A percentile compares a stretch with the other conserved stretches of the same genome.
Conservation (phyloP, 345 rosid species). For the Citrus mangshanensis region DNA sequence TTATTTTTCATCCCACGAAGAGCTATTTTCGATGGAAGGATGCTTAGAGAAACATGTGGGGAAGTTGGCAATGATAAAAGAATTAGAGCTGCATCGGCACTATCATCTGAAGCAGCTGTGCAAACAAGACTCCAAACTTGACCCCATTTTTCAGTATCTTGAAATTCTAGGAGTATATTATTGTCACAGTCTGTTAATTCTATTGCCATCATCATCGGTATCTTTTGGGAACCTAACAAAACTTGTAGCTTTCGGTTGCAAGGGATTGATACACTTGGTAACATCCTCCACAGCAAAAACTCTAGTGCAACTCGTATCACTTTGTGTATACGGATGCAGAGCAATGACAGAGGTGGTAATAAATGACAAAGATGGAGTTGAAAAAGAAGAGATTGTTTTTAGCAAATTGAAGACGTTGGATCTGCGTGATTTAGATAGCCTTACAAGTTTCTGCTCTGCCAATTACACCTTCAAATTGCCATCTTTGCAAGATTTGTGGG, state of each 20-base stretch:
- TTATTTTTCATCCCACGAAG: neutral
- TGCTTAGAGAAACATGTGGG: neutral
- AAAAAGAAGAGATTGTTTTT: neutral
- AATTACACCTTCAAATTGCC: neutral
- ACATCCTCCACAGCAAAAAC: too few relatives aligned
- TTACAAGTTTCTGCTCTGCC: neutral
- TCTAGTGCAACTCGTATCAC: neutral
- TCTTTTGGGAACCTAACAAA: constrained; percentile 7
- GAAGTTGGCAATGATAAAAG: neutral
- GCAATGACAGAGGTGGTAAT: neutral
- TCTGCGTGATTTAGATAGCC: neutral
- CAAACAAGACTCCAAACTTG: neutral
- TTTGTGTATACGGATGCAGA: neutral
- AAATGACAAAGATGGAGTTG: neutral
- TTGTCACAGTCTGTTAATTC: neutral
- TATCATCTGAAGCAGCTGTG: neutral
- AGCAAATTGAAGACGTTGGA: neutral
- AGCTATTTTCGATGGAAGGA: neutral
- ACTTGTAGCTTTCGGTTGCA: neutral
- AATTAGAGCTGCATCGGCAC: accelerated
- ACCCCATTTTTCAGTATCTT: neutral
- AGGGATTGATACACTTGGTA: too few relatives aligned
- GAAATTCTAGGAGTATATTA: neutral
- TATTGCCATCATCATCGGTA: neutral
- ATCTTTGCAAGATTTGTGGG: accelerated